Base-by-base conservation (phyloP, 2,329 filamentous ascomycete genomes). In the Akanthomyces uredinophilus region DNA sequence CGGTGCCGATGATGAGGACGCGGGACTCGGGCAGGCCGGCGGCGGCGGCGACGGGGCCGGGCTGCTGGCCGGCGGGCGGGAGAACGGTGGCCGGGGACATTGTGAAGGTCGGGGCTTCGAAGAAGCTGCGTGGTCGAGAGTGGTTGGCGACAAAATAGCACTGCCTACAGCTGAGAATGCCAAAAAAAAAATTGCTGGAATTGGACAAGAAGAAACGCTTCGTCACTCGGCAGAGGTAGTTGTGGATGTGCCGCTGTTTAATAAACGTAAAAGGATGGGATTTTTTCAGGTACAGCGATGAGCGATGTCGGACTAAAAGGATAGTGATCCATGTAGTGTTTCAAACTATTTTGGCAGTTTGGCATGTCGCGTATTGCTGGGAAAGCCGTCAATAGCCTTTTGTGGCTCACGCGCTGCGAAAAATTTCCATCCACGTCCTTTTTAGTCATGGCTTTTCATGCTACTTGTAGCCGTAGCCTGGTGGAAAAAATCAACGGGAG, bases 1-100 rank as follows among this genome's bases (percentile, higher is more conserved):
- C 92, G 14, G 93, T 96, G 79, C 96, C 94, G 74, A 96, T 91
- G 70, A 96, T 89, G 66, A 97, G 81, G 14, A 97, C 90, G 63
- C 90, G 83, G 27, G 91, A 91, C 73, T 96, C 91, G 13, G 88
- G 89, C 63, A 80, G 80, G 10, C 71, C 74, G 54, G 67, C 61
- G 43, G 65, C 74, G 54, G 67, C 61, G 43, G 65, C 60, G 64
- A 68, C 43, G 55, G 46, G 24, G 63, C 61, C 51, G 60, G 39
- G 18, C 35, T 35, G 10, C 32, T 62, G 57, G 43, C 32, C 47
- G 60, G 60, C 59, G 56, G 63, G 16, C 63, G 60, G 43, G 16
- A 61, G n/a, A 43, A 61, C 59, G 51, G 59, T 61, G 24, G 59
- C 59, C 51, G 67, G 65, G 39, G 66, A 65, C 67, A 68, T 68